Evolutionary conservation across 345 rosid genomes (phyloP), one percentile per base, ranked within the genome.

Genomic region (Hypericum androsaemum): DNA sequence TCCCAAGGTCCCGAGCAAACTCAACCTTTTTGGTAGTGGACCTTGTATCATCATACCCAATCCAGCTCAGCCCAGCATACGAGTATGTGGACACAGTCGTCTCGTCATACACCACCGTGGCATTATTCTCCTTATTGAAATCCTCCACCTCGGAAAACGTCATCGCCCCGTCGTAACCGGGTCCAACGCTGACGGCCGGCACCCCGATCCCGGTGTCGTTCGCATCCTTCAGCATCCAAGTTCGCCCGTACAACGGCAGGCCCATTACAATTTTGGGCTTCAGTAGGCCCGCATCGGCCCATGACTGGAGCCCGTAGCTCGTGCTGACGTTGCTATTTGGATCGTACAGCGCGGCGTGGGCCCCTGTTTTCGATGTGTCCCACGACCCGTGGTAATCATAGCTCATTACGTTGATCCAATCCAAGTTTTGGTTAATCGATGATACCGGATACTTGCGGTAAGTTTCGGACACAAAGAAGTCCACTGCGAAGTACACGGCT

Each of bases 381-480:
- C 84, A 79, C 5, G 60, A 10, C 0, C 84, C 88, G 1, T 52
- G 82, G 16, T 68, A 82, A 47, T 79, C 88, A 6, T 50, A 82
- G 51, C 77, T 67, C 84, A 82, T 79, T 42, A 59, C 68, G 16
- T 78, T 77, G 53, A 81, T 54, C 89, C 83, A 87, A 39, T 87
- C 89, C 73, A 87, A 12, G 48, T 72, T 70, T n/a, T 37, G 44
- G 28, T 38, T 48, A n/a, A 79, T 68, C 0, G 76, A 53, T 6
- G 12, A n/a, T 2, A 56, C 70, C 0, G 83, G 82, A 49, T 57
- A 77, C 40, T 43, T 59, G 0, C 78, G 61, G 39, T 69, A 55
- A 11, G 10, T 56, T 0, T 14, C 16, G 0, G 2, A 47, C 17
- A 56, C 7, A 17, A 61, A 64, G 56, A 74, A 76, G 42, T 75